Base-by-base conservation (phyloP, 805 yeast species). In the Wickerhamiella brachini region DNA sequence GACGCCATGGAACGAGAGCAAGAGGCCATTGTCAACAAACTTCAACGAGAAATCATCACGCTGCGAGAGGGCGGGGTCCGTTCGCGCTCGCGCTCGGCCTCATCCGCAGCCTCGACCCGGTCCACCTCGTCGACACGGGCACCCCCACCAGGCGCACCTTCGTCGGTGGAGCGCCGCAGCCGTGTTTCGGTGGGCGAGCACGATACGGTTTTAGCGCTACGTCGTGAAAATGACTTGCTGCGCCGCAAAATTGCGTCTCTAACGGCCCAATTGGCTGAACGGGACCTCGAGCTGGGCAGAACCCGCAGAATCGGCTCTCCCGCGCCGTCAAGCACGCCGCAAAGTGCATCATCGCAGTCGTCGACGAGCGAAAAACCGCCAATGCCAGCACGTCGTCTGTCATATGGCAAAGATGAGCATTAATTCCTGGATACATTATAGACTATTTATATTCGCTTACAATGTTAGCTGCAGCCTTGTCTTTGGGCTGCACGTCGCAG, bases 1-100 rank as follows among this genome's bases (percentile, higher is more conserved):
- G 68, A 65, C 49, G 61, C 62, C 20, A 54, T 83, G 80, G 89
- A 83, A 58, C 71, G 79, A 49, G 87, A 83, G 64, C 88, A 83
- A 62, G 89, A 83, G 59, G 85, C 84, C 2, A 79, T 81, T 22
- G 88, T 82, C 18, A 67, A 81, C 59, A 76, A 74, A 62, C 67
- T 82, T 43, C 81, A 80, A 78, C 73, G 75, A 50, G 86, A 82
- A 60, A 80, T 83, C 37, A 70, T 69, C 23, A 52, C 56, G 6
- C 63, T 82, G 54, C 76, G 74, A 17, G 85, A 80, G 44, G 57
- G 62, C 44, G 57, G 78, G 29, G 3, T 24, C 10, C 52, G 65
- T 39, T 52, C 59, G 23, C 51, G 64, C 39, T 56, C 63, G 15
- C 61, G 60, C 45, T 57, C 65, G 4, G 59, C 58, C 23, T 59